Percentiles rank a stretch among this genome's conserved stretches.
Conservation (phyloP, 2,329 filamentous ascomycete genomes). For the Penicillium verrucosum region DNA sequence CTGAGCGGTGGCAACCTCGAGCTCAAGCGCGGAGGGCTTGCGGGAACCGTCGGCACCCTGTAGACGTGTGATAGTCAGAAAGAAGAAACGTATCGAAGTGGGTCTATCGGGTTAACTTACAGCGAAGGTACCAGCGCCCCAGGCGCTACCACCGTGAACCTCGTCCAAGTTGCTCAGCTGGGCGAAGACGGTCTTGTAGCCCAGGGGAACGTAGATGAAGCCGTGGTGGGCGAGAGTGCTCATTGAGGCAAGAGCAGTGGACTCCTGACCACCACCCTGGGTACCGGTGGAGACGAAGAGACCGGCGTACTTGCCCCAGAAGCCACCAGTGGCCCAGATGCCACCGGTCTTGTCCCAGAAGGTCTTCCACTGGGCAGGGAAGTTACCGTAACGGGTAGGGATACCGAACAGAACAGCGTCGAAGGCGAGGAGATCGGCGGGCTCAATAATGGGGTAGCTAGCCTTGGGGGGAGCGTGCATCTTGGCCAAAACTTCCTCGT, state of each 20-base stretch:
- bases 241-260: slow-evolving; percentile 74
- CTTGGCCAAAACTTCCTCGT: slow-evolving; percentile 77
- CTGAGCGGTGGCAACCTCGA: slow-evolving; percentile 75
- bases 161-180: slow-evolving; percentile 69
- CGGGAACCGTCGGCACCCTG: slow-evolving; percentile 72
- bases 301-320: slow-evolving; percentile 84
- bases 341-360: slow-evolving; percentile 83
- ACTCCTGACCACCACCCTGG: slow-evolving; percentile 87
- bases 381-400: slow-evolving; percentile 94
- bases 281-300: slow-evolving; percentile 86
- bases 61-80: slow-evolving; percentile 12
- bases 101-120: slow-evolving; percentile 40
- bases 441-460: slow-evolving; percentile 62
- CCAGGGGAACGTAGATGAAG: slow-evolving; percentile 92
- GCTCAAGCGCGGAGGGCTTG: slow-evolving; percentile 71
- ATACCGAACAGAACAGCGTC: slow-evolving; percentile 92
- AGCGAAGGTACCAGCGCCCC: slow-evolving; percentile 92
- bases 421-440: slow-evolving; percentile 65
- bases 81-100: background rate
- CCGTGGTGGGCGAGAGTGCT: slow-evolving; percentile 90
- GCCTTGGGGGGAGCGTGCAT: slow-evolving; percentile 83
- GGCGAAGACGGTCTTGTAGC: slow-evolving; percentile 77
- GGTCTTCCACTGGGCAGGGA: slow-evolving; percentile 89
- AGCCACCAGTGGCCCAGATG: slow-evolving; percentile 75
- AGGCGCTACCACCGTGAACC: slow-evolving; percentile 81